Conservation (phyloP, 2,329 filamentous ascomycete species). For the Talaromyces atroroseus region DNA sequence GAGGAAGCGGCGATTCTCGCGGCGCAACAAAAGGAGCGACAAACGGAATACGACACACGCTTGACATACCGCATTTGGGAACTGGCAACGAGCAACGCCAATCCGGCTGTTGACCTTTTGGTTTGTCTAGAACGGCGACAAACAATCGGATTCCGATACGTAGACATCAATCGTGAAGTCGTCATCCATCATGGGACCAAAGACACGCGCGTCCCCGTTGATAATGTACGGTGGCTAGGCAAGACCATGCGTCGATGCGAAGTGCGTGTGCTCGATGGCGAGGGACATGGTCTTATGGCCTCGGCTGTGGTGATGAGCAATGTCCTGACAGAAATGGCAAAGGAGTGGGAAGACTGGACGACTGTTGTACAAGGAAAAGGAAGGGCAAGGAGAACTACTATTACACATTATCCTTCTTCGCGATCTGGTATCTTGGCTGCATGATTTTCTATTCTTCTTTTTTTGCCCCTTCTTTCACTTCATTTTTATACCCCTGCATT, state of each 20-base stretch:
- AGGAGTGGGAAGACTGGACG: slow-evolving; percentile 89
- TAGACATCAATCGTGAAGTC: slow-evolving; percentile 85
- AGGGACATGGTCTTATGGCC: slow-evolving; percentile 95
- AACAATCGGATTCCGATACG: slow-evolving; percentile 91
- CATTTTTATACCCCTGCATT: slow-evolving; percentile 7
- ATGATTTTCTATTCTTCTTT: background rate
- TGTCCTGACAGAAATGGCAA: slow-evolving; percentile 88
- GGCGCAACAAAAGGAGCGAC: slow-evolving; percentile 31
- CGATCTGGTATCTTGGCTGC: slow-evolving; percentile 19
- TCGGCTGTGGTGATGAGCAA: slow-evolving; percentile 87
- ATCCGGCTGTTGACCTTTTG: slow-evolving; percentile 87
- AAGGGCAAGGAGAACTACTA: slow-evolving; percentile 25
- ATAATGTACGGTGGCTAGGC: slow-evolving; percentile 91
- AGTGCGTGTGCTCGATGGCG: slow-evolving; percentile 80
- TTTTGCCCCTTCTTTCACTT: background rate
- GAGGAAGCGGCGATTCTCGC: slow-evolving; percentile 16
- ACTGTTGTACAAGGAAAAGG: slow-evolving; percentile 47
- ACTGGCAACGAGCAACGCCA: slow-evolving; percentile 80
- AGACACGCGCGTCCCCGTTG: slow-evolving; percentile 86
- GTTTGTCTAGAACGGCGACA: slow-evolving; percentile 88
- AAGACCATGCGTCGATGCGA: slow-evolving; percentile 92
- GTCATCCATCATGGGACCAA: slow-evolving; percentile 91
- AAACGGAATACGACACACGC: slow-evolving; percentile 65
- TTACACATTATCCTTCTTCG: slow-evolving; percentile 16
- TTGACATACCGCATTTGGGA: slow-evolving; percentile 94